A percentile compares a stretch with the other conserved stretches of the same genome.
These are phyloP conservation scores for Phytophthora tubulina DNA, from an alignment of 352 stramenopile species.

Conservation along the genomic window DNA sequence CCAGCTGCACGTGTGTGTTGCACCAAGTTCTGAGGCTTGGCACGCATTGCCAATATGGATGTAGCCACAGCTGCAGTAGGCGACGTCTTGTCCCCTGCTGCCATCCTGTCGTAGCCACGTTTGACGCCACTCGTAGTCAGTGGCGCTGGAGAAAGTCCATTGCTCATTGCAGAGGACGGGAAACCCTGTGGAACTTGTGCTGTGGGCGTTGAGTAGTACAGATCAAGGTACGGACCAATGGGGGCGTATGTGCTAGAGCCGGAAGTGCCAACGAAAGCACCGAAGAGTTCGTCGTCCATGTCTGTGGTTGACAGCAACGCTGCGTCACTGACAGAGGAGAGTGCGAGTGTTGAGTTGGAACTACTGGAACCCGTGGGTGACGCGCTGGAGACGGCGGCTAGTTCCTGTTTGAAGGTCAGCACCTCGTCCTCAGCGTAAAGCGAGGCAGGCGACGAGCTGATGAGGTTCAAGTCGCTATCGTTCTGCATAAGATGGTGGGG, in stretches of 20 bases:
- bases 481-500: conserved; percentile 30
- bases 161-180: conserved; percentile 32
- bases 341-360: conserved; percentile 23
- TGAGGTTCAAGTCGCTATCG: conserved; percentile 22
- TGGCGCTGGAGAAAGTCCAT: conserved; percentile 21
- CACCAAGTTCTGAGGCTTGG: conserved; percentile 38
- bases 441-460: conserved; percentile 36
- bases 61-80: conserved; percentile 60
- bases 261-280: conserved; percentile 43
- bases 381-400: conserved; percentile 28
- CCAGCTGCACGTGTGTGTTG: conserved; percentile 23
- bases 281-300: conserved; percentile 67
- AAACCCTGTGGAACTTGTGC: conserved; percentile 19
- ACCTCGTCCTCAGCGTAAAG: conserved; percentile 34
- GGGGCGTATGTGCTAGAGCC: background rate
- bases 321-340: conserved; percentile 18
- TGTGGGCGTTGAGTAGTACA: conserved; percentile 52
- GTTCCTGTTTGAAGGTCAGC: conserved; percentile 43
- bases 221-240: conserved; percentile 47
- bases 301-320: conserved; percentile 28
- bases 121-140: conserved; percentile 48
- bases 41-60: conserved; percentile 77
- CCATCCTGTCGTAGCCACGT: conserved; percentile 52
- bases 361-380: conserved; percentile 24
- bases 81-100: conserved; percentile 44